phyloP scores from a whole-genome alignment of 192 early-diverging fungal species.

The Backusella parvicylindrica region DNA sequence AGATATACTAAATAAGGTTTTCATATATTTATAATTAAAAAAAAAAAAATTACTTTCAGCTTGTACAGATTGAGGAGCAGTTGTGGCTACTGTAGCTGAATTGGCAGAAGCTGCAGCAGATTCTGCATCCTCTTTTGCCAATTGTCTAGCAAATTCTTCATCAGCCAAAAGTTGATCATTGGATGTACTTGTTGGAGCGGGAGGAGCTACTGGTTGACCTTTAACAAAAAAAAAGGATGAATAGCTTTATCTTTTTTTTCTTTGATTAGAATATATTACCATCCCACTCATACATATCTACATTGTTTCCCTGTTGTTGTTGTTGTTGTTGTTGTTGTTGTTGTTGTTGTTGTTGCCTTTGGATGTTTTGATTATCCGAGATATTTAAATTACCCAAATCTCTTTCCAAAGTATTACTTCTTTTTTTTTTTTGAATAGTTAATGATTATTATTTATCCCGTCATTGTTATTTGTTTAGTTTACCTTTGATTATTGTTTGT shows the following conservation, averaged over 20 bases:
- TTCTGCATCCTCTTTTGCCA: slow-evolving; percentile 30
- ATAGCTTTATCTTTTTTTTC: neutral
- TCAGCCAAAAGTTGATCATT: slow-evolving; percentile 43
- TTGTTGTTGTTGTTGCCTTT: neutral
- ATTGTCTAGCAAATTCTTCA: slow-evolving; percentile 49
- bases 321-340: neutral
- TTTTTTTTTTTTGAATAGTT: neutral
- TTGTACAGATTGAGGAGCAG: neutral
- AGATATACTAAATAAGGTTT: neutral
- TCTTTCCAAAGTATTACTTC: slow-evolving; percentile 2
- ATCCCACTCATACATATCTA: slow-evolving; percentile 15
- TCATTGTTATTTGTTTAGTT: neutral
- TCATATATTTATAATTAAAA: neutral
- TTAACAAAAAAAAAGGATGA: neutral
- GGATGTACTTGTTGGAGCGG: slow-evolving; percentile 28
- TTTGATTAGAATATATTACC: slow-evolving; percentile 6
- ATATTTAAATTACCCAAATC: slow-evolving; percentile 20
- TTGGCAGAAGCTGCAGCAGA: neutral
- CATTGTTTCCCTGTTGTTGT: neutral
- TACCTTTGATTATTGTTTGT: neutral
- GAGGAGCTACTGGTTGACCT: neutral
- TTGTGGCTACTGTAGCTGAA: neutral
- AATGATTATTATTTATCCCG: neutral
- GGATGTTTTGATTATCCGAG: slow-evolving; percentile 13
- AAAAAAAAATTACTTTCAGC: neutral